Evolutionary conservation across 1,139 yeast genomes (phyloP), one percentile per base, ranked within the genome.

Genomic region (Lodderomyces pseudojiufengensis): DNA sequence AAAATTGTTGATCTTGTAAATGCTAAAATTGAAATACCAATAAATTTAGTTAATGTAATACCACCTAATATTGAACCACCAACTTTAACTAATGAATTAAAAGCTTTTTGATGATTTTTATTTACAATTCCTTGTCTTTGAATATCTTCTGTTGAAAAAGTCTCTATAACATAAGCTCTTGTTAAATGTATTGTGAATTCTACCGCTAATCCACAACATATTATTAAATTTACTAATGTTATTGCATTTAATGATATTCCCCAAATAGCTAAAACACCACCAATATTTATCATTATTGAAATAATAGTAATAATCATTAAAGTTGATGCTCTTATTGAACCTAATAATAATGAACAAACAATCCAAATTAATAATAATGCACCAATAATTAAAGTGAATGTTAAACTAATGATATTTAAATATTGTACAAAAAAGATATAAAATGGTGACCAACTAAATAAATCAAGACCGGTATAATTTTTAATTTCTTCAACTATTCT

Each of bases 361-460:
- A 66, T 40, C 52, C 80, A 73, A 2, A 86, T 77, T 5, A 80
- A 61, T 0, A 58, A 47, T 23, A 80, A 54, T 0, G 95, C 95
- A 2, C 71, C 51, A 0, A 62, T 59, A 2, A 88, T 50, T 37
- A 90, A 62, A 7, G 59, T 52, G 33, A 83, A 56, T 0, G 96
- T 76, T 40, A 82, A 62, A 12, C 55, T 42, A 3, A 81, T 62
- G 25, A 92, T 80, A 0, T 82, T 65, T 29, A 69, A 70, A 58
- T 92, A 92, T 61, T 92, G 97, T 5, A 86, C 95, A 52, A 92
- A 92, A 58, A 82, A 92, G 24, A 92, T 80, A 63, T 92, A 92
- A 58, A 90, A 90, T 20, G 95, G 94, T 1, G 96, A 86, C 57
- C 85, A 90, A 0, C 96, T 95, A 72, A 84, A 92, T 0, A 88